Base-by-base conservation (phyloP, 1,284 basidiomycete genomes). In the Trichosporon faecale region DNA sequence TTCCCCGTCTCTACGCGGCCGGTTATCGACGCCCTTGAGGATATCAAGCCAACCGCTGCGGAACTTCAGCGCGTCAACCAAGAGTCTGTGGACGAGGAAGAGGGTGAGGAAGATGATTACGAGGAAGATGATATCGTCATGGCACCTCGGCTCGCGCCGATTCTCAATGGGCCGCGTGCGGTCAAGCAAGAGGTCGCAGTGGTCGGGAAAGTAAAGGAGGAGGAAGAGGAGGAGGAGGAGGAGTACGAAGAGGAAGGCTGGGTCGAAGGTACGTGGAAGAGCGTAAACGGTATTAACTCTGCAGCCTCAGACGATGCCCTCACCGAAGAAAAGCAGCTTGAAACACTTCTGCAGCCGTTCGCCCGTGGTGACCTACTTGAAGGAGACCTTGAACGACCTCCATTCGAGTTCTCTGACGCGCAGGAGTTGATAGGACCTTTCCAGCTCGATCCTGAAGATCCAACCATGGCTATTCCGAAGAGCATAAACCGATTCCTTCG, bases 401-500 rank as follows among this genome's bases (percentile, higher is more conserved):
- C 29, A 0, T 79, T 81, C 68, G 65, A 71, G 0, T 68, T 67
- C 49, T 71, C 71, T 2, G 37, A 64, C 0, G 71, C 72, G 29
- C 76, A 76, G 44, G 49, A 68, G 0, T n/a, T 31, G 11, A 79
- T 75, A 16, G 75, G 72, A 0, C 73, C 78, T 0, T 74, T 75
- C 12, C 12, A 25, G 0, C 74, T 84, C 1, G 80, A 81, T 37
- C 63, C 66, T 0, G 68, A 70, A 5, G 61, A 73, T 2, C 68
- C 64, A 3, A 74, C 73, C 16, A 77, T 84, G 8, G 69, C 67
- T 0, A 76, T 87, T 1, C 85, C 85, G 0, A 77, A 79, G 0
- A 68, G 80, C 0, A 84, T 86, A 76, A 86, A 85, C 72, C 80
- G 82, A 14, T 86, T 85, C 66, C 76, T 87, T 1, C 80, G 85